These are phyloP conservation scores for Cryptococcus sp. DNA, from an alignment of 1,284 basidiomycete species.

Conservation along the genomic window DNA sequence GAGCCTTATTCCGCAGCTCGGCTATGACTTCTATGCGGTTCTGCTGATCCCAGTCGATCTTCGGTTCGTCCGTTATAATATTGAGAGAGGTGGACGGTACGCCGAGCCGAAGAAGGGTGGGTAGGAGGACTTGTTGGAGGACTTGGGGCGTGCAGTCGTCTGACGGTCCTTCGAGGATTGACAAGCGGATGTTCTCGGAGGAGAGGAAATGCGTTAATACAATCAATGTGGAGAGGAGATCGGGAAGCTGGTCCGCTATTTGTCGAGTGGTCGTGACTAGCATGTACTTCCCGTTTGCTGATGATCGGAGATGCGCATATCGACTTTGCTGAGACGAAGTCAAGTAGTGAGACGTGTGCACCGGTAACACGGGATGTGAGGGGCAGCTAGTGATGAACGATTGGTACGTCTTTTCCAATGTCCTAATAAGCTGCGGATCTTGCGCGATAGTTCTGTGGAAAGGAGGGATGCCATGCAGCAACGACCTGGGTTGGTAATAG, in stretches of 20 bases:
- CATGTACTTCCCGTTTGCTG: constrained; percentile 30
- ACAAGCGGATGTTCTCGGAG: constrained; percentile 37
- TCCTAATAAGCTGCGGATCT: not conserved
- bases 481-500: too few species aligned
- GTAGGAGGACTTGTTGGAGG: constrained; percentile 40
- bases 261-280: constrained; percentile 46
- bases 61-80: constrained; percentile 37
- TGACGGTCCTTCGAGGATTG: constrained; percentile 52
- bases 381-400: constrained; percentile 21
- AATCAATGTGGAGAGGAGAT: constrained; percentile 48
- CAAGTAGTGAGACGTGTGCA: constrained; percentile 38
- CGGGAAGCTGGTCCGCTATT: constrained; percentile 47
- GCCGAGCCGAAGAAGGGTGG: constrained; percentile 38
- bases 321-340: constrained; percentile 36
- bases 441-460: too few species aligned
- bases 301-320: constrained; percentile 35
- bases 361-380: constrained; percentile 17
- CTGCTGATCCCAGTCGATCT: constrained; percentile 40
- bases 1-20: constrained; percentile 46
- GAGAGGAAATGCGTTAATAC: constrained; percentile 45
- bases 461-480: too few species aligned
- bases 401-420: constrained; percentile 15
- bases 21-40: constrained; percentile 52
- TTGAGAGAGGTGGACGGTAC: constrained; percentile 33
- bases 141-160: constrained; percentile 46